Base-by-base conservation (phyloP, 1,139 yeast genomes). In the Sugiyamaella paludigena region DNA sequence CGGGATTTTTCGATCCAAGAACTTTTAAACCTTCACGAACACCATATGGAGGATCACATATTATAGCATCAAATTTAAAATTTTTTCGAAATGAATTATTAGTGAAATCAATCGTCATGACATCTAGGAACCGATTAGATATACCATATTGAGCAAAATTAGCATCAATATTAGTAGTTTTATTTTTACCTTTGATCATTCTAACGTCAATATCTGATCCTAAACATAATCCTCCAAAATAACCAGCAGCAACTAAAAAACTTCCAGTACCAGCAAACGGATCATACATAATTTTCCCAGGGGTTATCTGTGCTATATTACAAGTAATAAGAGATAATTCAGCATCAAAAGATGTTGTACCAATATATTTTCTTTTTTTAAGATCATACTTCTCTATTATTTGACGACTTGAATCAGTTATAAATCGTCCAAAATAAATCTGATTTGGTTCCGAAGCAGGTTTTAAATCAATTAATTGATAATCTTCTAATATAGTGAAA, bases 231-330 rank as follows among this genome's bases (percentile, higher is more conserved):
- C 92, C 95, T 1, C 96, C 96, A 64, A 79, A 88, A 56, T 84
- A 79, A 0, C 94, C 89, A 9, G 92, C 95, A 1, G 97, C 91
- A 1, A 89, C 86, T 43, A 92, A 72, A 61, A 92, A 92, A 16
- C 97, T 88, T 0, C 98, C 99, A 0, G 99, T 92, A 0, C 99
- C 99, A 2, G 87, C 87, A 70, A 92, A 92, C 11, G 99, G 98
- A 68, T 92, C 99, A 63, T 88, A 92, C 60, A 86, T 79, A 5
- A 89, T 64, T 48, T 82, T 78, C 0, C 84, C 86, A 0, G 76
- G 73, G 30, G 69, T 73, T 9, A 84, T 87, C 55, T 86, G 91
- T 0, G 88, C 96, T 48, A 92, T 77, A 63, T 92, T 92, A 63
- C 95, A 86, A 13, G 95, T 83, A 12, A 89, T 84, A 43, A 91